Percentiles rank a stretch among this genome's conserved stretches.
Conservation (phyloP, 2,329 filamentous ascomycete species). For the Exophiala sp. region DNA sequence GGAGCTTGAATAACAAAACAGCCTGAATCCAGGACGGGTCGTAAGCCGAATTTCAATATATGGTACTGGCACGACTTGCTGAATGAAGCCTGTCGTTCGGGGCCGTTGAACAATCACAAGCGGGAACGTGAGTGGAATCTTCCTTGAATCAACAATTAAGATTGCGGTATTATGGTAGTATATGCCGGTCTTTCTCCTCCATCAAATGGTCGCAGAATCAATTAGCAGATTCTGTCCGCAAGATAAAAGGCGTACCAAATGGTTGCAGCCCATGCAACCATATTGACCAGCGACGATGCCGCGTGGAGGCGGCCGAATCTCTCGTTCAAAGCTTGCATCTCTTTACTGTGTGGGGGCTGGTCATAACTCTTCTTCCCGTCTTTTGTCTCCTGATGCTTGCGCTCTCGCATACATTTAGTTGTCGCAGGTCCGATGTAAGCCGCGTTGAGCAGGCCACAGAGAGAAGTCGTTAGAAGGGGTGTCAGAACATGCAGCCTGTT, state of each 20-base stretch:
- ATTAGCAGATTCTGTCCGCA: constrained; percentile 53
- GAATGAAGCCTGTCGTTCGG: too few relatives aligned
- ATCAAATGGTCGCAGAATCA: not conserved
- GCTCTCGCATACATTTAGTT: constrained; percentile 64
- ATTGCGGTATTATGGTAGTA: too few relatives aligned
- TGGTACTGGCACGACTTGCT: too few relatives aligned
- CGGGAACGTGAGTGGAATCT: too few relatives aligned
- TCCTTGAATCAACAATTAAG: too few relatives aligned
- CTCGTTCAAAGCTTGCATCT: constrained; percentile 77
- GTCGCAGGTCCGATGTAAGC: constrained; percentile 68
- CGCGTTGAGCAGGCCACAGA: constrained; percentile 66
- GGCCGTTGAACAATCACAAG: too few relatives aligned
- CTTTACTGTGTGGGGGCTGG: constrained; percentile 67
- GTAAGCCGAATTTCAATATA: too few relatives aligned
- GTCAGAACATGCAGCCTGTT: constrained; percentile 60
- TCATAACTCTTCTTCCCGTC: constrained; percentile 88
- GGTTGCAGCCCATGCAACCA: constrained; percentile 62
- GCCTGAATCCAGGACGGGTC: too few relatives aligned
- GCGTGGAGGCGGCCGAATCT: constrained; percentile 75
- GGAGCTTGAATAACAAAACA: too few relatives aligned
- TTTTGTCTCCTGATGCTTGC: constrained; percentile 76
- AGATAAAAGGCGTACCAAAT: constrained; percentile 74
- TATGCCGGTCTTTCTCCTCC: not conserved
- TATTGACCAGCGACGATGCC: constrained; percentile 70
- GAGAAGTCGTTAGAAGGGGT: constrained; percentile 64